Evolutionary conservation across 2,329 filamentous ascomycete genomes (phyloP), one percentile per base, ranked within the genome.

Genomic region (Arachnomyces sp.): DNA sequence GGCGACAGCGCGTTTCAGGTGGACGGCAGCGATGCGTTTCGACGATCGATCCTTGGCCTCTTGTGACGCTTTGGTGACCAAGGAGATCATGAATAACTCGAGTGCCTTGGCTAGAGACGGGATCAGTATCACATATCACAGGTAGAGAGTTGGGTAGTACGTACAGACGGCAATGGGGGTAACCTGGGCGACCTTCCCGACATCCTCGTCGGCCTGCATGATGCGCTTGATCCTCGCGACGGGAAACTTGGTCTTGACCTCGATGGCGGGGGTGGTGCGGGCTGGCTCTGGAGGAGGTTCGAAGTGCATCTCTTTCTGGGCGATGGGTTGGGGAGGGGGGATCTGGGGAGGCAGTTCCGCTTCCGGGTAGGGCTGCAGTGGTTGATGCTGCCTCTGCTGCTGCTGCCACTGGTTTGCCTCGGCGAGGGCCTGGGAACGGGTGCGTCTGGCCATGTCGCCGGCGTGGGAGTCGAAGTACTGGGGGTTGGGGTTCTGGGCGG

Each of bases 191-290:
- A 98, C 92, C 67, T 98, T 98, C 46, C 92, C 92, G 0, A 98
- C 89, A 60, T 98, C 92, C 58, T 98, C 92, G 57, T 98, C 92
- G 8, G 90, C 90, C 66, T 98, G 92, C 92, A 98, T 96, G 56
- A 98, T 96, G 38, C 92, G 81, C 73, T 98, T 98, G 70, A 98
- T 98, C 46, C 92, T 77, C 11, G 92, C 92, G 25, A 94, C 94
- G 1, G 92, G 92, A 56, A 98, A 98, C 56, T 95, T 95, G 28
- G 90, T 96, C 64, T 79, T 85, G 53, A 98, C 87, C 32, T 87
- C 63, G 66, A 94, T 66, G 62, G 76, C 61, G 31, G 13, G 37
- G 29, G 13, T 38, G 32, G 8, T 13, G 28, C 17, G 31, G 5
- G 5, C 20, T 25, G 20, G 20, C 20, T 25, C 20, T 25, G 20